A percentile compares a stretch with the other conserved stretches of the same genome.
Evolutionary conservation across 1,284 basidiomycete genomes (phyloP).

Genomic region (Ceratobasidium sp.): DNA sequence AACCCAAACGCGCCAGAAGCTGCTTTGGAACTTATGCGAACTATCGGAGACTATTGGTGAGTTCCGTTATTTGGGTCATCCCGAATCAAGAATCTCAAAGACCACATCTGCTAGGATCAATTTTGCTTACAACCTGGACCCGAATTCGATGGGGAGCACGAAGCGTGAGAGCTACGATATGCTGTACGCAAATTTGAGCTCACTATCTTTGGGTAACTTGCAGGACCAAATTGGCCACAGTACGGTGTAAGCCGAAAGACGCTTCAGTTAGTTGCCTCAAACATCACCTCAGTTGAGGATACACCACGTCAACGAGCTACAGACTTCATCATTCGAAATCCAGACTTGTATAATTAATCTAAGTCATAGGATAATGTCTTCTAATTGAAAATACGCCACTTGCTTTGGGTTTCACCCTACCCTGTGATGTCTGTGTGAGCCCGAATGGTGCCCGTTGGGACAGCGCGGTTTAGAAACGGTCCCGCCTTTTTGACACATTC

Average conservation of each 20-base stretch:
- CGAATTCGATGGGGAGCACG: not conserved
- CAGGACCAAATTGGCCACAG: not conserved
- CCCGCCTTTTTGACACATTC: too few relatives aligned
- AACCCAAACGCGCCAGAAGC: not conserved
- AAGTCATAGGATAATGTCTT: too few relatives aligned
- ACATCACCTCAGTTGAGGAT: conserved; percentile 7
- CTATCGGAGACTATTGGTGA: conserved; percentile 22
- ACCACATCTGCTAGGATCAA: not conserved
- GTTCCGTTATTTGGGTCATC: not conserved
- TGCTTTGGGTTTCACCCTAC: too few relatives aligned
- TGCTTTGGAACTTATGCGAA: not conserved
- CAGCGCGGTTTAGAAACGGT: too few relatives aligned
- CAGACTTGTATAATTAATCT: conserved; percentile 9
- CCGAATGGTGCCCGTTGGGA: too few relatives aligned
- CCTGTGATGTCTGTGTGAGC: too few relatives aligned
- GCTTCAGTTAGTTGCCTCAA: conserved; percentile 6
- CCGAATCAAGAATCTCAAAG: not conserved
- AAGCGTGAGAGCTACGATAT: not conserved
- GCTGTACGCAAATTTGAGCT: not conserved
- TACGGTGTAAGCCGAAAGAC: not conserved
- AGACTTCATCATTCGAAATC: conserved; percentile 7
- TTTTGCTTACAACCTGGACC: conserved; percentile 26
- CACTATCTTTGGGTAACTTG: not conserved
- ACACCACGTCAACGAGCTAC: not conserved
- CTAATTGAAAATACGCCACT: too few relatives aligned